Evolutionary conservation across 163 green algal species (phyloP).

Genomic region (Scenedesmus sp.): DNA sequence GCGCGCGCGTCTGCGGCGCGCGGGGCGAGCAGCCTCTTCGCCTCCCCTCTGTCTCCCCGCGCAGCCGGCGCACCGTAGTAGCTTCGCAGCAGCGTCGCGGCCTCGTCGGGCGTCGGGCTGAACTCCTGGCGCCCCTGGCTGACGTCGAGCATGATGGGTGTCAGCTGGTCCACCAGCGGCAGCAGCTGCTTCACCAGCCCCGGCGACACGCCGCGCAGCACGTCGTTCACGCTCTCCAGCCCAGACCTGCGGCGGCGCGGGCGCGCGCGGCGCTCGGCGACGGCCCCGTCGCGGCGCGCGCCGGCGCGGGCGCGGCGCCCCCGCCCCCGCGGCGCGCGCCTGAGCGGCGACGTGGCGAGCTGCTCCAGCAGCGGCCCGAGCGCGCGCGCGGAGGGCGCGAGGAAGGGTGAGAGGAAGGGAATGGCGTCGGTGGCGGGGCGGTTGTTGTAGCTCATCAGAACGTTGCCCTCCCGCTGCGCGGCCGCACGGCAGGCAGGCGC

Average conservation of each 20-base stretch:
- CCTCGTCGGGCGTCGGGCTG: conserved; percentile 74
- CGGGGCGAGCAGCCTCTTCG: too few relatives aligned
- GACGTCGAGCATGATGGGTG: conserved; percentile 76
- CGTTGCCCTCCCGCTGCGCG: conserved; percentile 76
- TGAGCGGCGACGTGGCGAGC: conserved; percentile 51
- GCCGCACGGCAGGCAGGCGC: too few relatives aligned
- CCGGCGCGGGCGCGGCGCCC: too few relatives aligned
- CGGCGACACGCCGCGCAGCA: conserved; percentile 70
- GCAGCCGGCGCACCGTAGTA: conserved; percentile 38
- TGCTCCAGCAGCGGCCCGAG: conserved; percentile 75
- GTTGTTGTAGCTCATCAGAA: conserved; percentile 91
- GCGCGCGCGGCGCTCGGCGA: neutral
- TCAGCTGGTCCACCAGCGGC: conserved; percentile 81
- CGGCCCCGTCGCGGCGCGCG: too few relatives aligned
- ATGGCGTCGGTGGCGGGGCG: conserved; percentile 70
- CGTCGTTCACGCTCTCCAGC: conserved; percentile 57
- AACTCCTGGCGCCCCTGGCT: conserved; percentile 73
- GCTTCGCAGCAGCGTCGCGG: conserved; percentile 58
- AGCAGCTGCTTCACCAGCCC: conserved; percentile 74
- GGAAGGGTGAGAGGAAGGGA: conserved; percentile 77
- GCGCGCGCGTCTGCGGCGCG: too few relatives aligned
- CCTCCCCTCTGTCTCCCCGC: too few relatives aligned
- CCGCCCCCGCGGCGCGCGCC: neutral
- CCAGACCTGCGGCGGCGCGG: conserved; percentile 22
- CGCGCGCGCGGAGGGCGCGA: conserved; percentile 68